A percentile compares a stretch with the other conserved stretches of the same genome.
Evolutionary conservation across 441 rosid genomes (phyloP).

Genomic region (Cnidoscolus chayamansa): DNA sequence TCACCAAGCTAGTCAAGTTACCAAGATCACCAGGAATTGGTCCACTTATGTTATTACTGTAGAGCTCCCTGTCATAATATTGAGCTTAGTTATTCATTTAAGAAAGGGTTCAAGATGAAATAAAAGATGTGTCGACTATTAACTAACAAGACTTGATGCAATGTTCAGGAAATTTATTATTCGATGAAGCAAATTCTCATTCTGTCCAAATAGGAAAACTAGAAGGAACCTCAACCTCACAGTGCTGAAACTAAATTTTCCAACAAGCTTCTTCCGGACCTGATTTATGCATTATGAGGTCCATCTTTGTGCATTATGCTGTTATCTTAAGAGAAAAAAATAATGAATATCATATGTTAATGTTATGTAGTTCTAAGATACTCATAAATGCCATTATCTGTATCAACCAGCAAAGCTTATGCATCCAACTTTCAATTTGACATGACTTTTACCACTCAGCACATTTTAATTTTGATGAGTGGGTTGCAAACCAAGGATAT

Average conservation of each 20-base stretch:
- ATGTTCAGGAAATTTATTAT: background rate
- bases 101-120: slow-evolving; percentile 7
- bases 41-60: slow-evolving; percentile 89
- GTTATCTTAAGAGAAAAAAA: background rate
- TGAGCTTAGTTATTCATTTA: slow-evolving; percentile 13
- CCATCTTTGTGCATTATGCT: background rate
- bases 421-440: background rate
- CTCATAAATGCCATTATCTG: background rate
- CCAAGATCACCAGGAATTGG: slow-evolving; percentile 86
- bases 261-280: background rate
- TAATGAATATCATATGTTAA: background rate
- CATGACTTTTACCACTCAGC: background rate
- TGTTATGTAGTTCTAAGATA: background rate
- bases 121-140: background rate
- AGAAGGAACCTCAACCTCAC: slow-evolving; percentile 2
- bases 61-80: slow-evolving; percentile 65
- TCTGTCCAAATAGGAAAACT: background rate
- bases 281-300: slow-evolving; percentile 5
- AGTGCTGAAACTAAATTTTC: background rate
- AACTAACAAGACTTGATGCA: background rate
- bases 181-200: background rate
- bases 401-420: background rate
- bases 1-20: slow-evolving; percentile 83
- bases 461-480: no score
- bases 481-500: no score